phyloP scores from a whole-genome alignment of 2,329 filamentous ascomycete species.

The Bipolaris oryzae region DNA sequence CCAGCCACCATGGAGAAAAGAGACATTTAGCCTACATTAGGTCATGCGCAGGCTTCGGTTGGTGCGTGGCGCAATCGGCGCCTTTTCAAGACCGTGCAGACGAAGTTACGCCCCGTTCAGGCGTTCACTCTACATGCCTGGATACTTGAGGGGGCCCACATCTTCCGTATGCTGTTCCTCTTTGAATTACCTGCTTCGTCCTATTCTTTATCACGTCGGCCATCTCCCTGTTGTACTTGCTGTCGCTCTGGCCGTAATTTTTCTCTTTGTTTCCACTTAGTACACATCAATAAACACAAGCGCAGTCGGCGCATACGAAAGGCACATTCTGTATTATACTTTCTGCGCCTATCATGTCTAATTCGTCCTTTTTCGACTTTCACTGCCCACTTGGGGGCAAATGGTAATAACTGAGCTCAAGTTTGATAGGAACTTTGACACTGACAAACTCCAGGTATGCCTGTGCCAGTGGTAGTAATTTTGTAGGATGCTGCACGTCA shows the following conservation, averaged over 20 bases:
- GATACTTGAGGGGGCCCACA: background rate
- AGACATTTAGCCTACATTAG: conserved; percentile 14
- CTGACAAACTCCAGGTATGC: conserved; percentile 31
- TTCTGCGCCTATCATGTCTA: conserved; percentile 7
- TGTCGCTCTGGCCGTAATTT: conserved; percentile 11
- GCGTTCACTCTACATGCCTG: conserved; percentile 12
- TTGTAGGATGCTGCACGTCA: conserved; percentile 50
- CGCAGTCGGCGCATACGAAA: background rate
- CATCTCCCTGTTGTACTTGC: conserved; percentile 12
- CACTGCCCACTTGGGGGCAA: conserved; percentile 30
- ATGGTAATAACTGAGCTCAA: conserved; percentile 22
- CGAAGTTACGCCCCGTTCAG: conserved; percentile 17
- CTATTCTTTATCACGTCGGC: conserved; percentile 9
- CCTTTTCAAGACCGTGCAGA: conserved; percentile 8
- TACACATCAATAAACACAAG: background rate
- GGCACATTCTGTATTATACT: background rate
- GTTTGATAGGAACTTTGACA: background rate
- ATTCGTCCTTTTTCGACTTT: conserved; percentile 22
- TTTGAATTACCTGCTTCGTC: conserved; percentile 13
- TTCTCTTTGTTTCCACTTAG: conserved; percentile 4
- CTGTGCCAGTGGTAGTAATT: conserved; percentile 35
- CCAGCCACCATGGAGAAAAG: conserved; percentile 18
- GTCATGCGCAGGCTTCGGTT: conserved; percentile 5
- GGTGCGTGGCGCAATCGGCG: conserved; percentile 11
- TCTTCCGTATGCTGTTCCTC: conserved; percentile 15